Percentiles rank a stretch among this genome's conserved stretches.
Conservation (phyloP, 345 rosid species). For the Firmiana major region DNA sequence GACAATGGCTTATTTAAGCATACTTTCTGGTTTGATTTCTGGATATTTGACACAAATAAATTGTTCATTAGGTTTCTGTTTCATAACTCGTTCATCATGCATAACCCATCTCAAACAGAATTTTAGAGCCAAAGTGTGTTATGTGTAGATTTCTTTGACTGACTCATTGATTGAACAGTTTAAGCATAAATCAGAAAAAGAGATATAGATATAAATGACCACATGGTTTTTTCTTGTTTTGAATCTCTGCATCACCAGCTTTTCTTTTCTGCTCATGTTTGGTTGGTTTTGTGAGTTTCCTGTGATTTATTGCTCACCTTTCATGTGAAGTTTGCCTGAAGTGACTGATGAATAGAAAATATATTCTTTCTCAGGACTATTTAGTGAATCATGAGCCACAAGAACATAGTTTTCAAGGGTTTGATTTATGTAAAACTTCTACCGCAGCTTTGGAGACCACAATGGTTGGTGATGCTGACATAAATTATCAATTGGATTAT, state of each 20-base stretch:
- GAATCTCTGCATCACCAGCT: background rate
- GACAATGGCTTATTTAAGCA: background rate
- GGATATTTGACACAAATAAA: background rate
- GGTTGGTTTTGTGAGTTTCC: background rate
- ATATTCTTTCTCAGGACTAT: conserved; percentile 39
- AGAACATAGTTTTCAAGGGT: conserved; percentile 37
- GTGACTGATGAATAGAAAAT: conserved; percentile 5
- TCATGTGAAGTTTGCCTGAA: background rate
- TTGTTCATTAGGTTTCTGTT: background rate
- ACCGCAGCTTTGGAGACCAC: conserved; percentile 31
- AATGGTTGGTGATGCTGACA: conserved; percentile 31
- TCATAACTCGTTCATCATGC: background rate
- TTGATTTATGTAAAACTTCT: conserved; percentile 39
- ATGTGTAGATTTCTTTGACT: background rate
- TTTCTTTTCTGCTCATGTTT: background rate
- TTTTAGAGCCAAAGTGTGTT: background rate
- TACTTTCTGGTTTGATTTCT: background rate
- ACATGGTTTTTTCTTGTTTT: background rate
- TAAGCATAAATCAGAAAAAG: background rate
- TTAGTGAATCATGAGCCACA: conserved; percentile 31
- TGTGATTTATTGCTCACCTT: background rate
- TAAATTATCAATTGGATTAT: conserved; percentile 44
- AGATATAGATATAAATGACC: background rate
- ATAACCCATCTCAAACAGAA: background rate
- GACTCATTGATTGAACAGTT: background rate